phyloP scores from a whole-genome alignment of 345 rosid species.

The Hibiscus syriacus region DNA sequence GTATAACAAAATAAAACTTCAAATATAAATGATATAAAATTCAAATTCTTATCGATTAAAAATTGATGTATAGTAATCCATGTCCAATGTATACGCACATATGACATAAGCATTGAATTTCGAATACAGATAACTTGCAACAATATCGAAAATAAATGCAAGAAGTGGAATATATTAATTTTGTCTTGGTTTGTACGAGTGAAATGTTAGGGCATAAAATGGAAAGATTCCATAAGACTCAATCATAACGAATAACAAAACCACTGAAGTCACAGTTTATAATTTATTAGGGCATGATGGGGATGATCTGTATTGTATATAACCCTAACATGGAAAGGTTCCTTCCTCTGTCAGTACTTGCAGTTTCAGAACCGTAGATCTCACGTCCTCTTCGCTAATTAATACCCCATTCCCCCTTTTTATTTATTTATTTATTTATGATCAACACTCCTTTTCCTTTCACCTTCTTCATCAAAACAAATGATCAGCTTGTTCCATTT shows the following conservation, averaged over 20 bases:
- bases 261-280: neutral
- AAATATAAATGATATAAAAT: too few species aligned
- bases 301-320: slow-evolving; percentile 14
- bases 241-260: slow-evolving; percentile 34
- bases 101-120: neutral
- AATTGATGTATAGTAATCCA: too few species aligned
- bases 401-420: too few species aligned
- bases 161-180: neutral
- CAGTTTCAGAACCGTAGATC: slow-evolving; percentile 43
- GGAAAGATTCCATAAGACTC: slow-evolving; percentile 59
- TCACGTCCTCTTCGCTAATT: slow-evolving; percentile 32
- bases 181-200: slow-evolving; percentile 9
- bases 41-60: too few species aligned
- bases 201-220: slow-evolving; percentile 31
- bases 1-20: too few species aligned
- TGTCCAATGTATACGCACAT: too few species aligned
- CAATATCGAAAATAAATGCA: neutral
- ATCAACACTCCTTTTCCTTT: too few species aligned
- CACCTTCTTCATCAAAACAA: neutral
- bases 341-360: slow-evolving; percentile 34
- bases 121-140: neutral
- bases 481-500: neutral
- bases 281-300: slow-evolving; percentile 12
- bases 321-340: slow-evolving; percentile 64
- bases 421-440: neutral